phyloP scores from a whole-genome alignment of 1,139 yeast species.

The Lodderomyces theae region DNA sequence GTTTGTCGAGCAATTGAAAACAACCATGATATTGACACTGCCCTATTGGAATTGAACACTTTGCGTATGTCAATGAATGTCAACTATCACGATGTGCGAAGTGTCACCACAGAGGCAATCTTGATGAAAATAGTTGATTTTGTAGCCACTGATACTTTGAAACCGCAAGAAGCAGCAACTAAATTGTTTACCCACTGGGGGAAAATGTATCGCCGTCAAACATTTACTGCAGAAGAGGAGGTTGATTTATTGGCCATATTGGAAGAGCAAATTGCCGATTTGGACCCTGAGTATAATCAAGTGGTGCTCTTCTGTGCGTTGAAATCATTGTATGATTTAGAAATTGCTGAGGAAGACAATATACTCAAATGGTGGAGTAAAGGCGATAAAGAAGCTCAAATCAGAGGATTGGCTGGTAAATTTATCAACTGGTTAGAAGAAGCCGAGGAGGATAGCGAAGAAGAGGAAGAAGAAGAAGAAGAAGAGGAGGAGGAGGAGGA shows the following conservation, averaged over 20 bases:
- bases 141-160: slow-evolving; percentile 70
- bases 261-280: slow-evolving; percentile 44
- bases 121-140: slow-evolving; percentile 66
- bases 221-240: slow-evolving; percentile 76
- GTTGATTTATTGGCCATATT: slow-evolving; percentile 65
- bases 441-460: slow-evolving; percentile 72
- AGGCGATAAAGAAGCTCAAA: slow-evolving; percentile 36
- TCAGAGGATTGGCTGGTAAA: slow-evolving; percentile 58
- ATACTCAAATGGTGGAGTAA: slow-evolving; percentile 80
- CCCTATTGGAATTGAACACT: slow-evolving; percentile 86
- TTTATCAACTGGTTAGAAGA: slow-evolving; percentile 86
- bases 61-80: slow-evolving; percentile 97
- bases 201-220: slow-evolving; percentile 71
- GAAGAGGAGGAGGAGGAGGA: background rate
- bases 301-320: slow-evolving; percentile 62
- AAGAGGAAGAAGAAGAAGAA: slow-evolving; percentile 17
- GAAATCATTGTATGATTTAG: slow-evolving; percentile 71
- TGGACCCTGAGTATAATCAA: slow-evolving; percentile 37
- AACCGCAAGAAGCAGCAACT: slow-evolving; percentile 69
- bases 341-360: slow-evolving; percentile 76
- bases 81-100: slow-evolving; percentile 86
- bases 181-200: slow-evolving; percentile 83
- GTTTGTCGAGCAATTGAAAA: slow-evolving; percentile 88
- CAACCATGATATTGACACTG: slow-evolving; percentile 90
- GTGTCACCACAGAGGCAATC: slow-evolving; percentile 75